Percentiles rank a stretch among this genome's conserved stretches.
Conservation (phyloP, 208 protist genomes). For the Trichomonas tenax region DNA sequence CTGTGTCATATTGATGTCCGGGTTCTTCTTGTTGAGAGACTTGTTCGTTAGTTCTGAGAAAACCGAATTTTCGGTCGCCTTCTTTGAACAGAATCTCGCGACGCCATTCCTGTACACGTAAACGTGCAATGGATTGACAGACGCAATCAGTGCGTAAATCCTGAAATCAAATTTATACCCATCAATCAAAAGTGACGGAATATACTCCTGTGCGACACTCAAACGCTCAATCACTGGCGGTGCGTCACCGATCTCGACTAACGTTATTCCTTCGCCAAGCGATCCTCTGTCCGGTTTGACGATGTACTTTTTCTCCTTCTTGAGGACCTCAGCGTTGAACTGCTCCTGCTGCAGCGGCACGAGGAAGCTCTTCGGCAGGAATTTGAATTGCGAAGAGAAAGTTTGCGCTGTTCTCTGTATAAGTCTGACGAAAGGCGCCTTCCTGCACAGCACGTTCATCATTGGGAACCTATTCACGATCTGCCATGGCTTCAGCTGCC, state of each 20-base stretch:
- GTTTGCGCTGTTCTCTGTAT: background rate
- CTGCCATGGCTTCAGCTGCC: background rate
- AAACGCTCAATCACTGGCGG: background rate
- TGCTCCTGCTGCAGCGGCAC: background rate
- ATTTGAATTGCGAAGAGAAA: background rate
- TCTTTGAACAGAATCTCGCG: background rate
- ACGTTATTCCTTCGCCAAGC: background rate
- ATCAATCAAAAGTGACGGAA: background rate
- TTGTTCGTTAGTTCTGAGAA: background rate
- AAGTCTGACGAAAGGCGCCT: background rate
- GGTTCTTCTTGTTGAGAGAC: background rate
- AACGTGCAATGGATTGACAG: background rate
- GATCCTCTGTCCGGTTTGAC: background rate
- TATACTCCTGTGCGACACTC: background rate
- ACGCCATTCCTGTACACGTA: background rate
- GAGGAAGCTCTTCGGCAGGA: background rate
- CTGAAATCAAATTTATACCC: background rate
- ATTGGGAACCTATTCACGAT: background rate
- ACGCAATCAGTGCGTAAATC: background rate
- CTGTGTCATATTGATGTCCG: background rate
- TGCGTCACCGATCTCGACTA: background rate
- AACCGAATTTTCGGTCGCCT: background rate
- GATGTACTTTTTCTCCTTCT: background rate
- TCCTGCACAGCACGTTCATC: background rate
- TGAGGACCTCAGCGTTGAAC: background rate